A percentile compares a stretch with the other conserved stretches of the same genome.
phyloP scores from a whole-genome alignment of 169 alveolate species.

The Plasmodium billcollinsi region DNA sequence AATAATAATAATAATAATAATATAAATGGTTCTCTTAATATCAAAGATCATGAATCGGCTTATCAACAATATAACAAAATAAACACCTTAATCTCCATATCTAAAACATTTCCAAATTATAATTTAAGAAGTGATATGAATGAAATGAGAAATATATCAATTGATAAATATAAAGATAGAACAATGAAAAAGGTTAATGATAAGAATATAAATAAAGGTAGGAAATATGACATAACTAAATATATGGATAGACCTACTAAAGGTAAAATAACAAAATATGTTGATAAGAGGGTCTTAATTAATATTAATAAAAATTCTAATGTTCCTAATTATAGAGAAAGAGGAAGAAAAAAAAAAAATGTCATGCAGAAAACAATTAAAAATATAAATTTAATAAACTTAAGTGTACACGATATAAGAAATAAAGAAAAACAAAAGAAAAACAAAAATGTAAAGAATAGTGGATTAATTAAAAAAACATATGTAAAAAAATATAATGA shows the following conservation, averaged over 20 bases:
- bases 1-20: slow-evolving; percentile 15
- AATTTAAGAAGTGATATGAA: not conserved
- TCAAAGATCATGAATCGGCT: not conserved
- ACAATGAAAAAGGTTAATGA: not conserved
- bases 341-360: too few relatives aligned
- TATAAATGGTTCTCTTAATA: not conserved
- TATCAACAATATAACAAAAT: slow-evolving; percentile 20
- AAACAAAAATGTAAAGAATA: too few relatives aligned
- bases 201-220: not conserved
- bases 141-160: not conserved
- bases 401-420: too few relatives aligned
- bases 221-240: not conserved
- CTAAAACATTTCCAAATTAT: slow-evolving; percentile 26
- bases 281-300: not conserved
- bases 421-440: too few relatives aligned
- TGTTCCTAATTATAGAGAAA: too few relatives aligned
- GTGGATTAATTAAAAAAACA: not conserved
- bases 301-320: too few relatives aligned
- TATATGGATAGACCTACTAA: not conserved
- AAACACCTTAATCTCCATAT: slow-evolving; percentile 18
- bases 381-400: too few relatives aligned
- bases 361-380: too few relatives aligned
- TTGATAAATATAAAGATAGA: not conserved
- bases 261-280: not conserved
- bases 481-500: not conserved